Evolutionary conservation across 441 rosid species (phyloP).

Genomic region (Eutrema salsugineum): DNA sequence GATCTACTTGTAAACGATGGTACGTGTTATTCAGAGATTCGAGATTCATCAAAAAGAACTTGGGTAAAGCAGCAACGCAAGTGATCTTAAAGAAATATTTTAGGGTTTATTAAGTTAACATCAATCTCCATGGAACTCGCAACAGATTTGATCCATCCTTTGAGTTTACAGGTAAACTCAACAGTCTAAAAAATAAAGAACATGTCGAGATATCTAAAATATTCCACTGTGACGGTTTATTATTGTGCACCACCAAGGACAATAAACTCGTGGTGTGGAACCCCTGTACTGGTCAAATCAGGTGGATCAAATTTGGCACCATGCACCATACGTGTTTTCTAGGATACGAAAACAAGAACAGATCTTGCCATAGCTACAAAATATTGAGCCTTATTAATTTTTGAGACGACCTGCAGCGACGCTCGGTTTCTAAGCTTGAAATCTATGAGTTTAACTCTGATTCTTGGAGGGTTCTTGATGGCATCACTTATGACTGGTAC

Average conservation of each 20-base stretch:
- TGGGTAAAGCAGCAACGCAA: not conserved
- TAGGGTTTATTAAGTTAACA: not conserved
- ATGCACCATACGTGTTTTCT: not conserved
- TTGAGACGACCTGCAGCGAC: no score
- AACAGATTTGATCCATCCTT: not conserved
- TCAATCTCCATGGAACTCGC: not conserved
- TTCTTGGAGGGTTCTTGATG: not conserved
- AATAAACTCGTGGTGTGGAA: not conserved
- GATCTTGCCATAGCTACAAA: not conserved
- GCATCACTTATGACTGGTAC: not conserved
- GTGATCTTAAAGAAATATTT: not conserved
- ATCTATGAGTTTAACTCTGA: not conserved
- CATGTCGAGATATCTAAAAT: not conserved
- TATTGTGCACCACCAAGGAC: not conserved
- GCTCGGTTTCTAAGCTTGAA: not conserved
- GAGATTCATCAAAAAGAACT: not conserved
- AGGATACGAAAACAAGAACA: not conserved
- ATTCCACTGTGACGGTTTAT: not conserved
- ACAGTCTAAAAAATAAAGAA: not conserved
- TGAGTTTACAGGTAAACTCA: not conserved
- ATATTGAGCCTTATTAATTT: no score
- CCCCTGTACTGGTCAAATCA: not conserved
- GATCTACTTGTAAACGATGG: not conserved
- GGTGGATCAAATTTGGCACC: not conserved
- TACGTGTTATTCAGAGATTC: not conserved